Evolutionary conservation across 345 rosid genomes (phyloP).

Genomic region (Camelina neglecta): DNA sequence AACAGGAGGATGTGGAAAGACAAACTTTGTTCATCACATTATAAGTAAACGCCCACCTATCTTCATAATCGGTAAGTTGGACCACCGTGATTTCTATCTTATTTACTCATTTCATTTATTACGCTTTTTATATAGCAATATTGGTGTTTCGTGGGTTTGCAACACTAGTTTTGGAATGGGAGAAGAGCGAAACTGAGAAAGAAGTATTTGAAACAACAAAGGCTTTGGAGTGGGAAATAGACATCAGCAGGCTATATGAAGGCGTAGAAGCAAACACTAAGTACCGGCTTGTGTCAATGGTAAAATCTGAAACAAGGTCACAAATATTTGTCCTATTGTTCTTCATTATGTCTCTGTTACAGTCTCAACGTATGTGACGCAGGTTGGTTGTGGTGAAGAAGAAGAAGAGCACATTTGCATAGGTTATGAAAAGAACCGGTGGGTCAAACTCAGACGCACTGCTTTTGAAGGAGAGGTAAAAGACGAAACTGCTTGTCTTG

Average conservation of each 20-base stretch:
- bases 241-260: slow-evolving; percentile 15
- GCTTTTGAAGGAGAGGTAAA: slow-evolving; percentile 24
- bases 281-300: slow-evolving; percentile 33
- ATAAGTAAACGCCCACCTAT: too few relatives aligned
- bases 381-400: slow-evolving; percentile 36
- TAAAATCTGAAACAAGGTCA: slow-evolving; percentile 2
- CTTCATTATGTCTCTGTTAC: neutral
- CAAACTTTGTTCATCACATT: too few relatives aligned
- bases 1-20: slow-evolving; percentile 30
- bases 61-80: too few relatives aligned
- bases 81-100: too few relatives aligned
- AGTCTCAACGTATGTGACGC: slow-evolving; percentile 8
- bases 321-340: neutral
- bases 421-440: slow-evolving; percentile 11
- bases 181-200: neutral
- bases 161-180: slow-evolving; percentile 25
- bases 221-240: slow-evolving; percentile 30
- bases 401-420: slow-evolving; percentile 25
- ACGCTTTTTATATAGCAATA: neutral
- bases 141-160: slow-evolving; percentile 16
- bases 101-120: too few relatives aligned
- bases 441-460: slow-evolving; percentile 22
- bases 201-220: slow-evolving; percentile 28
- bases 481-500: neutral
- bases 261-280: slow-evolving; percentile 3